These are phyloP conservation scores for Cutaneotrichosporon cavernicola DNA, from an alignment of 1,284 basidiomycete species.

Conservation along the genomic window DNA sequence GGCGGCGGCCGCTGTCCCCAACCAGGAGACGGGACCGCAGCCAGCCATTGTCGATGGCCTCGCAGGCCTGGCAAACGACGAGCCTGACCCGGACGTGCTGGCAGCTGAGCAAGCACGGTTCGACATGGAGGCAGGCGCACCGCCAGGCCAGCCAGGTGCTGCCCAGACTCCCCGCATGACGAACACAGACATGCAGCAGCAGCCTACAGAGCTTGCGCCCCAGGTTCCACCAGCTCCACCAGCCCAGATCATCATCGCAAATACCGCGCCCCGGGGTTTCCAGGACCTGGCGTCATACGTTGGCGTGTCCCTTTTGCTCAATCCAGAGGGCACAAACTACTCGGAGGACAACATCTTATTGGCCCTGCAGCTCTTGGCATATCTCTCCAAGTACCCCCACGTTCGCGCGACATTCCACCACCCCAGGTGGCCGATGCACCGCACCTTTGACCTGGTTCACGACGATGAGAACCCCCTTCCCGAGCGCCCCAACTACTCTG, in stretches of 20 bases:
- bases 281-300: slow-evolving; percentile 51
- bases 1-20: slow-evolving; percentile 22
- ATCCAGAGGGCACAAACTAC: slow-evolving; percentile 60
- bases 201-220: slow-evolving; percentile 26
- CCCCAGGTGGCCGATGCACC: slow-evolving; percentile 59
- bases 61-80: slow-evolving; percentile 31
- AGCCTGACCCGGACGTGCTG: slow-evolving; percentile 42
- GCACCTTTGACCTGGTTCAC: slow-evolving; percentile 48
- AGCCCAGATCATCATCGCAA: slow-evolving; percentile 52
- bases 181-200: slow-evolving; percentile 25
- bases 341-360: slow-evolving; percentile 93
- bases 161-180: slow-evolving; percentile 40
- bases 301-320: slow-evolving; percentile 41
- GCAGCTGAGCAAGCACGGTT: slow-evolving; percentile 48
- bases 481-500: slow-evolving; percentile 47
- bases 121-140: slow-evolving; percentile 50
- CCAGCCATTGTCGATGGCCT: slow-evolving; percentile 35
- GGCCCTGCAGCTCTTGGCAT: slow-evolving; percentile 87
- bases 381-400: slow-evolving; percentile 96
- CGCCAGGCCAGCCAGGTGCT: slow-evolving; percentile 48
- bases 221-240: slow-evolving; percentile 25
- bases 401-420: slow-evolving; percentile 96
- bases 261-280: slow-evolving; percentile 52
- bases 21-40: slow-evolving; percentile 37
- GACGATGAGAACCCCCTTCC: slow-evolving; percentile 39